These are phyloP conservation scores for Fragaria ananassa DNA, from an alignment of 306 rosid genomes.

Conservation along the genomic window DNA sequence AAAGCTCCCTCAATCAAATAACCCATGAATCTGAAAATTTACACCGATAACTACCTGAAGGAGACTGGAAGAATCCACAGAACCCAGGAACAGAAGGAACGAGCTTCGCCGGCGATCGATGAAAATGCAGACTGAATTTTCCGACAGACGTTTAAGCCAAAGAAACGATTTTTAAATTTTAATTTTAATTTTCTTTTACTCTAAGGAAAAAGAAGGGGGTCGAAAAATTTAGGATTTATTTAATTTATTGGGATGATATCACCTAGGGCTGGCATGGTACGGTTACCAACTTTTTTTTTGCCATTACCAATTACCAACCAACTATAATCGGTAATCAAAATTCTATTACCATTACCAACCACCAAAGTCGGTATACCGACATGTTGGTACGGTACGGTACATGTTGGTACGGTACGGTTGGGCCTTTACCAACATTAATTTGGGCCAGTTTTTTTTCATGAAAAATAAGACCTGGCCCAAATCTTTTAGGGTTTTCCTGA, in stretches of 20 bases:
- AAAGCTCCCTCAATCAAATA: not conserved
- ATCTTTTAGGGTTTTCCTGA: too few relatives aligned
- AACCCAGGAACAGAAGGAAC: conserved; percentile 16
- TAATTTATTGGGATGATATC: not conserved
- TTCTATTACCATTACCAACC: too few relatives aligned
- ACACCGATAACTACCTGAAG: conserved; percentile 23
- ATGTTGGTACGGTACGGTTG: too few relatives aligned
- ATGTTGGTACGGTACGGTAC: too few relatives aligned
- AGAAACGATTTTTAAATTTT: conserved; percentile 17
- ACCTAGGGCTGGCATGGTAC: too few relatives aligned
- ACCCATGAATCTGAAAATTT: not conserved
- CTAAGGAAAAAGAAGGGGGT: not conserved
- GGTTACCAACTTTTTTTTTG: too few relatives aligned
- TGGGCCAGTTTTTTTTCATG: too few relatives aligned
- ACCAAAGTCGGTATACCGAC: too few relatives aligned
- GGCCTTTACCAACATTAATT: too few relatives aligned
- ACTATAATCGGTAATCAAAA: too few relatives aligned
- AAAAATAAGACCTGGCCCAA: too few relatives aligned
- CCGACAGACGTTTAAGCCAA: conserved; percentile 46
- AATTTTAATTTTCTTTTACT: conserved; percentile 21
- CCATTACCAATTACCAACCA: too few relatives aligned
- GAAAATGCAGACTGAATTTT: conserved; percentile 37
- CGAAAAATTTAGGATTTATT: not conserved
- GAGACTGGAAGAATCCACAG: conserved; percentile 6
- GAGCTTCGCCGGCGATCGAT: conserved; percentile 13